phyloP scores from a whole-genome alignment of 352 stramenopile genomes.

The Phytophthora pluvialis region DNA sequence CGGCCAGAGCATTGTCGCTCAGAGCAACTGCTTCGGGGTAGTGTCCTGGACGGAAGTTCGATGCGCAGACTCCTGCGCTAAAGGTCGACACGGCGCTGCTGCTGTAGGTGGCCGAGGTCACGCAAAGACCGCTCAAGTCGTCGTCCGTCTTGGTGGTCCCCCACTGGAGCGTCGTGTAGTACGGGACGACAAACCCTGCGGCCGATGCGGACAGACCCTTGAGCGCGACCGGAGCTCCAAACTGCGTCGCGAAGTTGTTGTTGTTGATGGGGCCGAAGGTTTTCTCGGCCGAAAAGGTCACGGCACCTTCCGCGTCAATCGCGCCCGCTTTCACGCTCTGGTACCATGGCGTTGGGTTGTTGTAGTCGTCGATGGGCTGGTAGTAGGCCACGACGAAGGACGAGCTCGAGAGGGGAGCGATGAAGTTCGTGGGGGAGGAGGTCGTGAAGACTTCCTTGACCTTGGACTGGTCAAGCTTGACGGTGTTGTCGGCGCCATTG shows the following conservation, averaged over 20 bases:
- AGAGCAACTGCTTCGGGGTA: conserved; percentile 55
- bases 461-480: conserved; percentile 33
- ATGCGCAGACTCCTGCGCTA: conserved; percentile 46
- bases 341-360: conserved; percentile 14
- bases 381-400: conserved; percentile 62
- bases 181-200: conserved; percentile 56
- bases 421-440: conserved; percentile 44
- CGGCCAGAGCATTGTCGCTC: conserved; percentile 44
- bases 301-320: conserved; percentile 37
- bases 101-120: conserved; percentile 45
- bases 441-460: conserved; percentile 23
- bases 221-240: conserved; percentile 45
- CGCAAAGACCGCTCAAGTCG: conserved; percentile 45
- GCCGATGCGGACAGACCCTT: conserved; percentile 19
- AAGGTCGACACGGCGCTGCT: conserved; percentile 33
- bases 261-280: conserved; percentile 47
- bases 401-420: conserved; percentile 40
- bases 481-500: conserved; percentile 9
- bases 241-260: conserved; percentile 31
- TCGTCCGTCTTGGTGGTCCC: conserved; percentile 21
- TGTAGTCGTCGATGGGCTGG: conserved; percentile 28
- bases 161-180: conserved; percentile 36
- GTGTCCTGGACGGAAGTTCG: conserved; percentile 43
- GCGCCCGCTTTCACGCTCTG: conserved; percentile 51
- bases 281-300: conserved; percentile 40